Conservation (phyloP, 345 rosid genomes). For the Isatis tinctoria region DNA sequence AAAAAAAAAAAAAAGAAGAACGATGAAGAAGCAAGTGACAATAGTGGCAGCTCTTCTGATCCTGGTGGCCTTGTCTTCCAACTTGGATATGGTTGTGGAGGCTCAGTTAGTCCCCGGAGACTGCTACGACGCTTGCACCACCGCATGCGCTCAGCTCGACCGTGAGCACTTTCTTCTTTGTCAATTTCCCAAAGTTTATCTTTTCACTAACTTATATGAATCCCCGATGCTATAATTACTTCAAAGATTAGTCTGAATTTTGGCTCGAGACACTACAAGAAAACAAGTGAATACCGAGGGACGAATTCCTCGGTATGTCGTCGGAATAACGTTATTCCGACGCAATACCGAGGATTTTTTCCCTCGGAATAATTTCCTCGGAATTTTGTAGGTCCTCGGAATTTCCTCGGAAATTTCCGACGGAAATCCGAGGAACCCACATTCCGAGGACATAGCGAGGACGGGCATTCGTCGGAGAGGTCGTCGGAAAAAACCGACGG, state of each 20-base stretch:
- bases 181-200: not conserved
- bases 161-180: slow-evolving; percentile 22
- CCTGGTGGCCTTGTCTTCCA: slow-evolving; percentile 22
- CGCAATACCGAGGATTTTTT: too few relatives aligned
- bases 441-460: too few relatives aligned
- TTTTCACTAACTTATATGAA: not conserved
- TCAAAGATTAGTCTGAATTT: not conserved
- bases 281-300: too few relatives aligned
- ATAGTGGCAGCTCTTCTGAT: slow-evolving; percentile 21
- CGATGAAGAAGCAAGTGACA: slow-evolving; percentile 29
- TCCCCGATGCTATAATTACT: not conserved
- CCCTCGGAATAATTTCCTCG: too few relatives aligned
- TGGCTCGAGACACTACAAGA: too few relatives aligned
- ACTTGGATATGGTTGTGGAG: slow-evolving; percentile 22
- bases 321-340: too few relatives aligned
- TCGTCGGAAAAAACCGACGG: too few relatives aligned
- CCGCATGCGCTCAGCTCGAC: slow-evolving; percentile 45
- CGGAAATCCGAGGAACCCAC: too few relatives aligned
- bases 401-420: too few relatives aligned
- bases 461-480: too few relatives aligned
- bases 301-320: too few relatives aligned
- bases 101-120: slow-evolving; percentile 37
- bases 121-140: slow-evolving; percentile 51
- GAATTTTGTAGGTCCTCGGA: too few relatives aligned
- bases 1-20: not conserved